These are phyloP conservation scores for Elsinoe australis DNA, from an alignment of 2,329 filamentous ascomycete genomes.

Conservation along the genomic window DNA sequence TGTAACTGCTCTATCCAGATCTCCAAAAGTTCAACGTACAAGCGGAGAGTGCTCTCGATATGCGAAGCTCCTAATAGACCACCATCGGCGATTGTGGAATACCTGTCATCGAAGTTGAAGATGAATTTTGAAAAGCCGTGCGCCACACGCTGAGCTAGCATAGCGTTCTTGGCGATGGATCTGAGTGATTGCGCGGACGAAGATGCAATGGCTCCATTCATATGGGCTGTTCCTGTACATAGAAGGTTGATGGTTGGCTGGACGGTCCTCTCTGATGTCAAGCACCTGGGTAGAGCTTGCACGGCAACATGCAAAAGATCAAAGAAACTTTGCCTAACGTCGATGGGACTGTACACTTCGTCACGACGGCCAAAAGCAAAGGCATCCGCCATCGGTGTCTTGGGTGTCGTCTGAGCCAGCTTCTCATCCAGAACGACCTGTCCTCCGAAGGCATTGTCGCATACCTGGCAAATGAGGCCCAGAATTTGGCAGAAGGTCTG, in stretches of 20 bases:
- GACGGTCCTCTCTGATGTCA: constrained; percentile 84
- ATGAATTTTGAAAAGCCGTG: constrained; percentile 97
- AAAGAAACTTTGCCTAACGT: constrained; percentile 91
- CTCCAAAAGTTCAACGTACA: constrained; percentile 87
- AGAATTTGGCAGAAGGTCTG: constrained; percentile 88
- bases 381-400: constrained; percentile 88
- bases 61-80: constrained; percentile 91
- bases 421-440: constrained; percentile 95
- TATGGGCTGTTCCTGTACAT: constrained; percentile 93
- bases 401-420: constrained; percentile 76
- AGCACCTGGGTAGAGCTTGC: constrained; percentile 86
- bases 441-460: constrained; percentile 93
- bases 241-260: constrained; percentile 89
- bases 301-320: constrained; percentile 92
- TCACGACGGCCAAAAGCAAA: constrained; percentile 86
- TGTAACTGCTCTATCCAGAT: constrained; percentile 81
- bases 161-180: constrained; percentile 85
- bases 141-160: constrained; percentile 80
- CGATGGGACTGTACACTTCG: constrained; percentile 62
- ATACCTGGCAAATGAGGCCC: constrained; percentile 91
- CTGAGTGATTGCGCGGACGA: constrained; percentile 91
- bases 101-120: constrained; percentile 95
- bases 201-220: constrained; percentile 82
- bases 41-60: constrained; percentile 83
- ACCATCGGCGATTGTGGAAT: constrained; percentile 95